Evolutionary conservation across 1,284 basidiomycete genomes (phyloP).

Genomic region (Heterobasidion annosum): DNA sequence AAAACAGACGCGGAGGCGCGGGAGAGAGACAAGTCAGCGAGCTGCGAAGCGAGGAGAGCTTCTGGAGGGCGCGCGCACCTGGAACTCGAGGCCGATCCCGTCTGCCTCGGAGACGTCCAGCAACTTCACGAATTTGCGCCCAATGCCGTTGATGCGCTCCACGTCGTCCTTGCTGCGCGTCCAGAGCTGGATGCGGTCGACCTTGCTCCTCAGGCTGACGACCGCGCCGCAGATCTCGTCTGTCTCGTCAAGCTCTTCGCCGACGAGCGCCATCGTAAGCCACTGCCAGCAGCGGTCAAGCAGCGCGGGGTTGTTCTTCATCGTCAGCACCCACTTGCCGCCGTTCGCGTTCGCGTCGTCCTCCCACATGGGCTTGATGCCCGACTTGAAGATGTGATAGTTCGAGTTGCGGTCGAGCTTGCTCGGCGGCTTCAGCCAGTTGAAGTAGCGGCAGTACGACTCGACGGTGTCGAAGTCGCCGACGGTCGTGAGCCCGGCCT

Average conservation of each 20-base stretch:
- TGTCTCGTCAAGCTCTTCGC: constrained; percentile 81
- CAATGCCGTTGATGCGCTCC: constrained; percentile 77
- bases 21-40: background rate
- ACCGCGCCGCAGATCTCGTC: constrained; percentile 89
- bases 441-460: constrained; percentile 89
- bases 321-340: constrained; percentile 91
- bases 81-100: constrained; percentile 82
- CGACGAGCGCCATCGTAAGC: constrained; percentile 86
- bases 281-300: constrained; percentile 88
- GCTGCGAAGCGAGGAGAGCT: background rate
- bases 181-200: constrained; percentile 89
- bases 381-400: constrained; percentile 91
- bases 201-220: constrained; percentile 78
- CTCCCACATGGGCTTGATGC: constrained; percentile 95
- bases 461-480: constrained; percentile 84
- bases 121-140: constrained; percentile 71
- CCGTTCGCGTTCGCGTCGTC: constrained; percentile 86
- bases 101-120: constrained; percentile 76
- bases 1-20: background rate
- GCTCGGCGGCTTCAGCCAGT: constrained; percentile 89
- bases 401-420: constrained; percentile 83
- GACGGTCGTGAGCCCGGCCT: constrained; percentile 69
- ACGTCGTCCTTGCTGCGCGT: constrained; percentile 76
- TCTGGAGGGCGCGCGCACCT: constrained; percentile 35
- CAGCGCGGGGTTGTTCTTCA: constrained; percentile 73